phyloP scores from a whole-genome alignment of 768 basidiomycete species.

The Calocybe indica region DNA sequence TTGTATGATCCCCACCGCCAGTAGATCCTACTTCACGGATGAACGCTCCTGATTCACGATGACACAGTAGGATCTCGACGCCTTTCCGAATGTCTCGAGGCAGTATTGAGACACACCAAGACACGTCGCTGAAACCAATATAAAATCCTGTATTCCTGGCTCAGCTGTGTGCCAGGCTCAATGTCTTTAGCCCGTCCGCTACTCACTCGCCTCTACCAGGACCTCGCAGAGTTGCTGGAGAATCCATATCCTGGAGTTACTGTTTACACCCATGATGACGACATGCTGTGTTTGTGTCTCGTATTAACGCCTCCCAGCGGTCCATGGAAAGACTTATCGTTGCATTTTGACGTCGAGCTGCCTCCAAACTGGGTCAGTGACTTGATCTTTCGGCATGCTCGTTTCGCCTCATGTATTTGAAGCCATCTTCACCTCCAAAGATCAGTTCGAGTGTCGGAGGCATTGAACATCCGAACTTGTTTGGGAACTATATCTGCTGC shows the following conservation, averaged over 20 bases:
- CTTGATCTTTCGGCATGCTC: background rate
- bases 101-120: no score
- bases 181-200: conserved; percentile 10
- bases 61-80: no score
- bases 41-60: no score
- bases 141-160: no score
- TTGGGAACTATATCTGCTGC: conserved; percentile 34
- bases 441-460: conserved; percentile 25
- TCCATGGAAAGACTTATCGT: conserved; percentile 35
- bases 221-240: conserved; percentile 34
- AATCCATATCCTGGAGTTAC: conserved; percentile 37
- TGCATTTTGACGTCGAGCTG: conserved; percentile 35
- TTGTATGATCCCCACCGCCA: no score
- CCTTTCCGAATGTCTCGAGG: no score
- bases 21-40: no score
- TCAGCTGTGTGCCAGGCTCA: no score
- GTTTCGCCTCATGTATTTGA: background rate
- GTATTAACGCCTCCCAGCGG: conserved; percentile 39
- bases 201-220: conserved; percentile 30
- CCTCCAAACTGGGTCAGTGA: conserved; percentile 31
- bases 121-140: no score
- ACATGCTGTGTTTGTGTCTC: conserved; percentile 35
- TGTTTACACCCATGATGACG: conserved; percentile 34
- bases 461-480: conserved; percentile 37
- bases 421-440: conserved; percentile 32